Conservation (phyloP, 208 protist species). For the Herpetomonas samuelpessoai region DNA sequence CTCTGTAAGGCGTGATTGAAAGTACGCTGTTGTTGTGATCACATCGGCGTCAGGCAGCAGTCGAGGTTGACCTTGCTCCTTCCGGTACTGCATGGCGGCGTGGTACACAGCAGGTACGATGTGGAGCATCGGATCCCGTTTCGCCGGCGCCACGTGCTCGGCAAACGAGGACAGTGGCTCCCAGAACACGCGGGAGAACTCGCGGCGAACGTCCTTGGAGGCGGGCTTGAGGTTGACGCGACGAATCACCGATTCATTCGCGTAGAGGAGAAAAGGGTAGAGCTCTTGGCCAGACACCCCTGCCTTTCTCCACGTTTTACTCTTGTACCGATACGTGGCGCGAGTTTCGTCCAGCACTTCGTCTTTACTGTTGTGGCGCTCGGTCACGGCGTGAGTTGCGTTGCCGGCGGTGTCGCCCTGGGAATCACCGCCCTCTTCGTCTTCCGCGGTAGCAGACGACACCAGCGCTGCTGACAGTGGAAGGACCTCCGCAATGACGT, state of each 20-base stretch:
- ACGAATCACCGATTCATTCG: too few species aligned
- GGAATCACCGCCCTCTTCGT: too few species aligned
- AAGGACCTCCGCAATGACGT: not conserved
- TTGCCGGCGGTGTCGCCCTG: too few species aligned
- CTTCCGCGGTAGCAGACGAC: too few species aligned
- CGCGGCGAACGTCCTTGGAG: too few species aligned
- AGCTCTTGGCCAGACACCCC: conserved; percentile 46
- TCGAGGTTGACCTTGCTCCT: not conserved
- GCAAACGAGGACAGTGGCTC: conserved; percentile 20
- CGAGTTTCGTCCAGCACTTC: not conserved
- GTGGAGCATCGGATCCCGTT: conserved; percentile 23
- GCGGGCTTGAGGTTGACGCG: too few species aligned
- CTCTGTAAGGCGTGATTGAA: too few species aligned
- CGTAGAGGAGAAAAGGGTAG: conserved; percentile 40
- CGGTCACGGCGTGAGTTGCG: too few species aligned
- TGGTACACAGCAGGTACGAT: conserved; percentile 28
- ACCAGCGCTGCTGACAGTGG: not conserved
- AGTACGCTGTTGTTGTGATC: not conserved
- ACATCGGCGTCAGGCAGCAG: not conserved
- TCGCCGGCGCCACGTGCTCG: conserved; percentile 23
- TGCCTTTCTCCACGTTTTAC: conserved; percentile 39
- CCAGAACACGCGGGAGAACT: too few species aligned
- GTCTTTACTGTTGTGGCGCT: not conserved
- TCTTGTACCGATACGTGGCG: conserved; percentile 30
- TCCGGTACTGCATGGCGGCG: not conserved